Evolutionary conservation across 768 basidiomycete species (phyloP), one percentile per base, ranked within the genome.

Genomic region (Leccinum uliginosum): DNA sequence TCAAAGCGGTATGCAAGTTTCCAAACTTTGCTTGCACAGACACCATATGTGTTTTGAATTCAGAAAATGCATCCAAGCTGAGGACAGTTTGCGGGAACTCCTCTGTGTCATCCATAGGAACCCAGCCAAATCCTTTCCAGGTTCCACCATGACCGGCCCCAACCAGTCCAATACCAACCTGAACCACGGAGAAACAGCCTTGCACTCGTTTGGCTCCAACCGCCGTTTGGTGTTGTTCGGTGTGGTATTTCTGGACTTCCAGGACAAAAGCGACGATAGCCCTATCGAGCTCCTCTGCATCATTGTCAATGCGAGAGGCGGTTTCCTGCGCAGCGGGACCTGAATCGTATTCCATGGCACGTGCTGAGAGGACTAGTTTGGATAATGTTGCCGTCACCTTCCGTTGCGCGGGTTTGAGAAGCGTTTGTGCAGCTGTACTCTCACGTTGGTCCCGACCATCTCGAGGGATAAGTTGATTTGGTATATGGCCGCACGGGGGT

Each of bases 341-440:
- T 0, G 87, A 86, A 64, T 91, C 87, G 58, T 89, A 91, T 64
- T 89, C 84, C 73, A 91, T 86, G 0, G 94, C 93, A 50, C 96
- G 87, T n/a, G 91, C 86, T 8, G 89, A 91, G 3, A 97, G 82
- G 29, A 96, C 90, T 27, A 98, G 78, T 68, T 94, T 88, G 19
- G 91, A 94, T 9, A 96, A 76, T 0, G 92, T 93, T 8, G 92
- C 90, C 2, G 92, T 91, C 30, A 96, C 87, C 64, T 91, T 91
- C 51, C 91, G 80, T 56, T 92, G 91, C 0, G 85, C 84, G 7
- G 87, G 86, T 70, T 92, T 93, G 44, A 93, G 76, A 8, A 87
- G 75, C 3, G 84, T 77, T 61, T 83, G 80, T 1, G 81, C 73
- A 14, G 79, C 69, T 11, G 80, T 71, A 10, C 73, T 69, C 29